Evolutionary conservation across 768 basidiomycete species (phyloP).

Genomic region (Guyanaporus albipodus): DNA sequence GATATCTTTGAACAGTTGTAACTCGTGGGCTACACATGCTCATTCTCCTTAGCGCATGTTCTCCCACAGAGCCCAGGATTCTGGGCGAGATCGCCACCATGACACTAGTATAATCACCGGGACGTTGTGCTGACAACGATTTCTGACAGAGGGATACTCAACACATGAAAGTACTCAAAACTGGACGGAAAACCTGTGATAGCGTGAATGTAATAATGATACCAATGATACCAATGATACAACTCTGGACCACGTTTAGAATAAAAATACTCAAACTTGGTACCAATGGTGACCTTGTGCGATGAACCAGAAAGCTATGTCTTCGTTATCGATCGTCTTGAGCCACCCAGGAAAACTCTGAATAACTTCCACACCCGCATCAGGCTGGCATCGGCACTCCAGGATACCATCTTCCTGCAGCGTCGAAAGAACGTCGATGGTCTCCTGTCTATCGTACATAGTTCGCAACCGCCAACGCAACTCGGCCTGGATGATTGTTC

Average conservation of each 20-base stretch:
- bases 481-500: slow-evolving; percentile 46
- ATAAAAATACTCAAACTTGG: slow-evolving; percentile 37
- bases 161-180: too few relatives aligned
- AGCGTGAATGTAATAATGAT: slow-evolving; percentile 19
- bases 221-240: neutral
- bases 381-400: slow-evolving; percentile 20
- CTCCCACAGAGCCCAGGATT: too few relatives aligned
- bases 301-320: slow-evolving; percentile 56
- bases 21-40: too few relatives aligned
- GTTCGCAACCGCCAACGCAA: slow-evolving; percentile 66
- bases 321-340: slow-evolving; percentile 45
- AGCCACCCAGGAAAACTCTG: slow-evolving; percentile 24
- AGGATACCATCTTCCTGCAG: slow-evolving; percentile 53
- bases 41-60: too few relatives aligned
- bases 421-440: slow-evolving; percentile 55
- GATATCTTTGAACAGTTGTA: too few relatives aligned
- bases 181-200: too few relatives aligned
- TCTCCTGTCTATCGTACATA: slow-evolving; percentile 74
- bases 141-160: too few relatives aligned
- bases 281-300: slow-evolving; percentile 61
- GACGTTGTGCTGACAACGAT: too few relatives aligned
- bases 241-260: too few relatives aligned
- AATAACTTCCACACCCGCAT: slow-evolving; percentile 1
- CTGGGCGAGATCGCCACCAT: too few relatives aligned
- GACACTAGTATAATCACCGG: too few relatives aligned